Evolutionary conservation across 1,284 basidiomycete genomes (phyloP).

Genomic region (Sphaerobolus stellatus): DNA sequence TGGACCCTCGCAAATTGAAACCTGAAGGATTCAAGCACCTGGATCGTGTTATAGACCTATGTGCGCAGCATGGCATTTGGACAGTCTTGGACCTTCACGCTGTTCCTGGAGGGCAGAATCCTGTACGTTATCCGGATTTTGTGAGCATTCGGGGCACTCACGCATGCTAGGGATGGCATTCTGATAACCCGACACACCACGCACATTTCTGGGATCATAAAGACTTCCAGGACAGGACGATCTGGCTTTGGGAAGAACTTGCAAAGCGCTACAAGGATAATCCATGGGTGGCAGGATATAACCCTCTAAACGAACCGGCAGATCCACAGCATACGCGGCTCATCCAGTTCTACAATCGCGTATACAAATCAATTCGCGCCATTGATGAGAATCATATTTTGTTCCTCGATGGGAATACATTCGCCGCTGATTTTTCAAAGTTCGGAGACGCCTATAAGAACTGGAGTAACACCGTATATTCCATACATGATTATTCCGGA

Average conservation of each 20-base stretch:
- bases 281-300: slow-evolving; percentile 31
- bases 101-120: slow-evolving; percentile 59
- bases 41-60: slow-evolving; percentile 27
- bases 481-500: slow-evolving; percentile 40
- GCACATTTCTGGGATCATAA: slow-evolving; percentile 40
- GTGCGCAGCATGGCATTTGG: slow-evolving; percentile 22
- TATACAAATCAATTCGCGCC: slow-evolving; percentile 39
- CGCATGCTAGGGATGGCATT: neutral
- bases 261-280: slow-evolving; percentile 40
- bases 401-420: slow-evolving; percentile 35
- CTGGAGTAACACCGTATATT: slow-evolving; percentile 37
- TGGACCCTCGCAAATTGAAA: slow-evolving; percentile 21
- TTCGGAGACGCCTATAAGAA: slow-evolving; percentile 28
- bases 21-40: slow-evolving; percentile 25
- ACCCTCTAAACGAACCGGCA: slow-evolving; percentile 44
- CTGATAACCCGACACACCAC: slow-evolving; percentile 23
- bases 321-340: slow-evolving; percentile 35
- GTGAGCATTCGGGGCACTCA: slow-evolving; percentile 23
- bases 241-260: slow-evolving; percentile 39
- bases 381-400: slow-evolving; percentile 42
- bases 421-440: slow-evolving; percentile 36
- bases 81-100: slow-evolving; percentile 31
- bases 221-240: slow-evolving; percentile 42
- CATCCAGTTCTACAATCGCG: slow-evolving; percentile 36
- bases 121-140: slow-evolving; percentile 39